Base-by-base conservation (phyloP, 176 grass and related monocot species). In the Poa pratensis region DNA sequence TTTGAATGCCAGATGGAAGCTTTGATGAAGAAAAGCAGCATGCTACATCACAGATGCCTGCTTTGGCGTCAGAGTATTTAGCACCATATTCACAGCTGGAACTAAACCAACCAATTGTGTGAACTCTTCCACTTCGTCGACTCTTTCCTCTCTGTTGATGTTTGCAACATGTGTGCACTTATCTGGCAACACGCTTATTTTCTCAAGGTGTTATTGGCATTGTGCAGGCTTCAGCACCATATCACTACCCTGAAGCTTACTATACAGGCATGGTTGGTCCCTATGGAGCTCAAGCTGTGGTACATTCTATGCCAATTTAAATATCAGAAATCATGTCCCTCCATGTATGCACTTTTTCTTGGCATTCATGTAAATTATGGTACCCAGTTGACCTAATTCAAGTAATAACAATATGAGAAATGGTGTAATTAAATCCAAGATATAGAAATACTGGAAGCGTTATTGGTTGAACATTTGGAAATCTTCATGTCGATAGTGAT, bases 171-270 rank as follows among this genome's bases (percentile, higher is more conserved):
- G 5, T 49, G 3, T 65, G 24, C 30, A 66, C 45, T 51, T 58
- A 20, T 79, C 23, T 37, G 11, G 40, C 66, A 43, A 46, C 39
- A 9, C 24, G 4, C 35, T 75, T 53, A n/a, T 16, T 22, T 18
- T 59, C 77, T 87, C 51, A 87, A 87, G 28, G 69, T 59, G 45
- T 79, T 80, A 54, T 89, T 46, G 68, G 82, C 22, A 43, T 89
- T 53, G n/a, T 90, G 88, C 89, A 98, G 96, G 93, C 93, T 87
- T 90, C 89, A 46, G 93, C 91, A 20, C 24, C 89, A 46, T 98
- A 94, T 89, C 90, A 90, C 81, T 96, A 90, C 40, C 75, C 93
- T 48, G 96, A 98, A 75, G 86, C 96, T 75, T 98, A 94, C 84
- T 96, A 95, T 34, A 43, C 91, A 72, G 86, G 91, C 82, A 75